Evolutionary conservation across 2,329 filamentous ascomycete genomes (phyloP).

Genomic region (Paraphoma chrysanthemicola): DNA sequence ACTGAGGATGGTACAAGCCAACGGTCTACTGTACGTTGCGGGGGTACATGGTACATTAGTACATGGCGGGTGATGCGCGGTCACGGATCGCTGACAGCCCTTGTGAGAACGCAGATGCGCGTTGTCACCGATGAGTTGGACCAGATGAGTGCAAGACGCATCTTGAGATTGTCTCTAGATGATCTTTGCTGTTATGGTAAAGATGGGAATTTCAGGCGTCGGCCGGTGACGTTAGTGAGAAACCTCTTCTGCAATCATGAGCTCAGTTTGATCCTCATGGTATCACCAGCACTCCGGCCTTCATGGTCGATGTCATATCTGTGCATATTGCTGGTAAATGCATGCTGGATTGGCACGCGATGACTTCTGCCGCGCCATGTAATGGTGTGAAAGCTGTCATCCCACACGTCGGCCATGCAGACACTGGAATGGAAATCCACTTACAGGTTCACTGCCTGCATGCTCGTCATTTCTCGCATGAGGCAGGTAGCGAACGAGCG

Average conservation of each 20-base stretch:
- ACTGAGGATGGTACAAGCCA: not conserved
- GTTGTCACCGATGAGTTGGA: constrained; percentile 4
- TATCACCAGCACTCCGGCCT: not conserved
- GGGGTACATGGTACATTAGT: constrained; percentile 4
- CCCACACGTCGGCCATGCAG: not conserved
- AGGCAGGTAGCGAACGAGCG: not conserved
- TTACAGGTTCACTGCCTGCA: not conserved
- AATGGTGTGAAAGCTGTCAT: not conserved
- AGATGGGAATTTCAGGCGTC: not conserved
- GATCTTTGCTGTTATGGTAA: not conserved
- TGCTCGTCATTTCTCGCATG: not conserved
- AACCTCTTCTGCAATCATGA: not conserved
- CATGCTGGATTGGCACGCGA: too few relatives aligned
- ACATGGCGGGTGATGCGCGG: not conserved
- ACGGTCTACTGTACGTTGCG: constrained; percentile 1
- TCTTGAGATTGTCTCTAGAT: not conserved
- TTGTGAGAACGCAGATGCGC: constrained; percentile 5
- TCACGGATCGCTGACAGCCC: constrained; percentile 3
- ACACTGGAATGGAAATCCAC: not conserved
- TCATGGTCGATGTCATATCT: too few relatives aligned
- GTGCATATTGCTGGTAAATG: too few relatives aligned
- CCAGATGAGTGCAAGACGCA: not conserved
- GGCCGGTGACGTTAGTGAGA: not conserved
- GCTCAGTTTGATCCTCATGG: not conserved
- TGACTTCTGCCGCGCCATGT: too few relatives aligned